Percentiles rank a stretch among this genome's conserved stretches.
phyloP scores from a whole-genome alignment of 805 yeast genomes.

The Yarrowia deformans region DNA sequence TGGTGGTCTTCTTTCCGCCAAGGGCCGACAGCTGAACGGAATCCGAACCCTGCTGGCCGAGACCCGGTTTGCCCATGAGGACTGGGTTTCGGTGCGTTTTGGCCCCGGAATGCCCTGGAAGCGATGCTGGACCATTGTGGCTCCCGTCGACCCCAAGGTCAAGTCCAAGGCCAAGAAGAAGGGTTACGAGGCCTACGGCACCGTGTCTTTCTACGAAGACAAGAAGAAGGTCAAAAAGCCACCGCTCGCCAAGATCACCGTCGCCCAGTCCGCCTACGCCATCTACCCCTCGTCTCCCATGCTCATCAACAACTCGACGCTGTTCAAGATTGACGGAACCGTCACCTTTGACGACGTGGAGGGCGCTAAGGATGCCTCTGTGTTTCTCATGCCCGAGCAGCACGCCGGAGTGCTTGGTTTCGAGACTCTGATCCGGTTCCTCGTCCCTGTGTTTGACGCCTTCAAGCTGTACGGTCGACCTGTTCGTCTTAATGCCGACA shows the following conservation, averaged over 20 bases:
- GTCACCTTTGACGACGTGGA: constrained; percentile 54
- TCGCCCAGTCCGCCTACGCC: constrained; percentile 79
- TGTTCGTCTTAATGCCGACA: constrained; percentile 73
- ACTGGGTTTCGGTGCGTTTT: constrained; percentile 93
- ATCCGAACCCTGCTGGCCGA: constrained; percentile 85
- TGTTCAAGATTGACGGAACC: constrained; percentile 86
- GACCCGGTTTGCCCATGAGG: constrained; percentile 85
- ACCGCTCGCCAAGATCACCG: constrained; percentile 79
- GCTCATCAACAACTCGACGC: constrained; percentile 84
- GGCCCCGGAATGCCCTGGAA: constrained; percentile 99
- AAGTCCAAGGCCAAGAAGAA: constrained; percentile 55
- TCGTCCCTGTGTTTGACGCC: constrained; percentile 76
- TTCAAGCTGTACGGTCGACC: constrained; percentile 87
- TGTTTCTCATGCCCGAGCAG: constrained; percentile 82
- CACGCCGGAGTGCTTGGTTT: constrained; percentile 85
- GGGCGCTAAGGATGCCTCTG: constrained; percentile 62
- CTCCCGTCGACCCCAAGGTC: constrained; percentile 55
- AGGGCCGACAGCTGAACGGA: constrained; percentile 87
- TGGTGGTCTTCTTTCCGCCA: constrained; percentile 89
- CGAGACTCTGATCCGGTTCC: constrained; percentile 82
- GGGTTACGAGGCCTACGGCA: constrained; percentile 59
- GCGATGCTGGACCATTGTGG: constrained; percentile 88
- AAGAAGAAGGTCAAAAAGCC: constrained; percentile 71
- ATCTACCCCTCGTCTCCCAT: constrained; percentile 87
- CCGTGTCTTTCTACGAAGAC: constrained; percentile 79